phyloP scores from a whole-genome alignment of 768 basidiomycete species.

The Dentipellis sp. region DNA sequence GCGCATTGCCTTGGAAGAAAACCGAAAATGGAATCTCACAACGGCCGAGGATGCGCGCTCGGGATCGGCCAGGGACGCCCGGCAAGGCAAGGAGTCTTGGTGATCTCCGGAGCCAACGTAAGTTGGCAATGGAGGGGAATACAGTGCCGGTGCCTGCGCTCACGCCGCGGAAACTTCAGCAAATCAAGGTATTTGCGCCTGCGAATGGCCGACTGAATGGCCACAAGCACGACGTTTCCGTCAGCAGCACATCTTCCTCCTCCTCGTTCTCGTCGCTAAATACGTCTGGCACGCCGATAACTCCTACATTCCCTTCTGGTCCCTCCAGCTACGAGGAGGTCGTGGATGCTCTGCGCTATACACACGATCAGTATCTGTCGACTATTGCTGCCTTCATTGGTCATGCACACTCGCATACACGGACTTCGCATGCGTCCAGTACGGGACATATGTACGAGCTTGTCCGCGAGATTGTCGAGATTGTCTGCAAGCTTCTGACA shows the following conservation, averaged over 20 bases:
- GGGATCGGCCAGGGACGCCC: conserved; percentile 13
- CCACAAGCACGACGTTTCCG: conserved; percentile 30
- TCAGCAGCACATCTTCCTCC: conserved; percentile 64
- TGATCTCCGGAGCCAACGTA: conserved; percentile 33
- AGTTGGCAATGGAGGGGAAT: conserved; percentile 26
- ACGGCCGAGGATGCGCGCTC: not conserved
- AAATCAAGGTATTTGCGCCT: conserved; percentile 2
- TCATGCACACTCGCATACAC: conserved; percentile 89
- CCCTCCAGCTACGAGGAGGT: conserved; percentile 61
- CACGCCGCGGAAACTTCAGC: not conserved
- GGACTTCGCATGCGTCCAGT: conserved; percentile 83
- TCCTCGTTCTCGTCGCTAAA: conserved; percentile 64
- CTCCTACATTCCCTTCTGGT: conserved; percentile 59
- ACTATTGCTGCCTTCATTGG: conserved; percentile 97
- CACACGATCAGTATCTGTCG: conserved; percentile 86
- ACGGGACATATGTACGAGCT: conserved; percentile 93
- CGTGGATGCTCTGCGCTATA: conserved; percentile 66
- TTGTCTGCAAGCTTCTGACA: conserved; percentile 83
- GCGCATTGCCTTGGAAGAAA: conserved; percentile 1
- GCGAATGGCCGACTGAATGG: conserved; percentile 9
- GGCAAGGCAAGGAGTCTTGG: conserved; percentile 45
- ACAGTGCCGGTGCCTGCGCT: conserved; percentile 27
- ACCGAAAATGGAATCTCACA: conserved; percentile 13
- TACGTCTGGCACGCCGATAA: conserved; percentile 34
- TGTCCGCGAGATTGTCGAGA: conserved; percentile 89